Percentiles rank a stretch among this genome's conserved stretches.
Evolutionary conservation across 2,329 filamentous ascomycete species (phyloP).

Genomic region (Aspergillus ruber): DNA sequence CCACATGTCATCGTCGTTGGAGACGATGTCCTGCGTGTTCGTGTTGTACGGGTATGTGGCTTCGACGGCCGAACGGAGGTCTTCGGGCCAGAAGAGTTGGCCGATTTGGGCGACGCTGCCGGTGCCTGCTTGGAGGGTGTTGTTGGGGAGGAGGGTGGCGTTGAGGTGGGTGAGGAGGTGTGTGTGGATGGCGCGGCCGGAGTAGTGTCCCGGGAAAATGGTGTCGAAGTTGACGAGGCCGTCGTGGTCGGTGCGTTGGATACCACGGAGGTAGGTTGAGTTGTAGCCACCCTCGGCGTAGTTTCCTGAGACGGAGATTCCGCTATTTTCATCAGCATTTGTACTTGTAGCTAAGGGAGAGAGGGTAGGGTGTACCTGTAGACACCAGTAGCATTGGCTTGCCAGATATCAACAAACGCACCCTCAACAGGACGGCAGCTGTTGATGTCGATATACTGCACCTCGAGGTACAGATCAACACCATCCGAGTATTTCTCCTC

Average conservation of each 20-base stretch:
- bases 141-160: conserved; percentile 34
- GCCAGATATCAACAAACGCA: conserved; percentile 42
- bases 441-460: conserved; percentile 43
- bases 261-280: conserved; percentile 45
- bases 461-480: conserved; percentile 39
- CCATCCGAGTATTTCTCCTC: conserved; percentile 34
- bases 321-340: conserved; percentile 10
- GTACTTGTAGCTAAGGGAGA: conserved; percentile 11
- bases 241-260: conserved; percentile 41
- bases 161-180: conserved; percentile 44
- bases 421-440: conserved; percentile 37
- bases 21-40: conserved; percentile 27
- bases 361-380: conserved; percentile 33
- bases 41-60: conserved; percentile 32
- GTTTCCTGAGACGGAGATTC: conserved; percentile 22
- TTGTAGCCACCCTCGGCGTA: conserved; percentile 25
- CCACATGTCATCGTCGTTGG: conserved; percentile 40
- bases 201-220: conserved; percentile 43
- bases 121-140: conserved; percentile 40
- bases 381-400: conserved; percentile 42
- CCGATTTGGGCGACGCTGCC: conserved; percentile 43
- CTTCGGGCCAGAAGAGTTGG: conserved; percentile 47
- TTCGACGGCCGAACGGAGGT: conserved; percentile 40
- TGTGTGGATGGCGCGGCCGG: conserved; percentile 44
- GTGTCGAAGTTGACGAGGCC: conserved; percentile 47